Conservation (phyloP, 306 rosid species). For the Ziziphus jujuba region DNA sequence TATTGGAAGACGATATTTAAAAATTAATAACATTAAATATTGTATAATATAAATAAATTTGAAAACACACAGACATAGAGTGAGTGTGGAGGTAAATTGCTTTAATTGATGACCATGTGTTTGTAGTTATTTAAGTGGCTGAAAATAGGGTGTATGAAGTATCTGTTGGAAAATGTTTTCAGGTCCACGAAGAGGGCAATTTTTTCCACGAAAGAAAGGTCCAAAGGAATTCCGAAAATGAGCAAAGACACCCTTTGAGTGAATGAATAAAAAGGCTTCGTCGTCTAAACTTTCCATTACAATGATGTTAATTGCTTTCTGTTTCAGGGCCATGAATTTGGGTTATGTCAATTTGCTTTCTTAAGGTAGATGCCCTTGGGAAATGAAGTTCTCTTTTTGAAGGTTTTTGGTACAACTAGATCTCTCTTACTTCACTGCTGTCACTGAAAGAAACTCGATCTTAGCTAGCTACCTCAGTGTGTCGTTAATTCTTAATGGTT, state of each 20-base stretch:
- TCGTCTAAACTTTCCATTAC: slow-evolving; percentile 7
- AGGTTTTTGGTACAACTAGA: slow-evolving; percentile 17
- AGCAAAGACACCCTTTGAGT: slow-evolving; percentile 48
- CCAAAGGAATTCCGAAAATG: slow-evolving; percentile 38
- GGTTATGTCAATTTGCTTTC: slow-evolving; percentile 30
- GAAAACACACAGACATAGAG: neutral
- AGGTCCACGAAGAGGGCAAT: slow-evolving; percentile 53
- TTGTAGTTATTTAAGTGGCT: slow-evolving; percentile 20
- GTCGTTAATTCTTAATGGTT: too few species aligned
- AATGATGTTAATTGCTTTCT: slow-evolving; percentile 25
- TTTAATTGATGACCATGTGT: slow-evolving; percentile 7
- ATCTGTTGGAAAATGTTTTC: slow-evolving; percentile 29
- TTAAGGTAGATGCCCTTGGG: slow-evolving; percentile 47
- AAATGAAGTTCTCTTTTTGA: slow-evolving; percentile 34
- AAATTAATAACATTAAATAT: too few species aligned
- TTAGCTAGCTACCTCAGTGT: too few species aligned
- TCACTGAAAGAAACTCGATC: slow-evolving; percentile 17
- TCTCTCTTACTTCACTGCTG: too few species aligned
- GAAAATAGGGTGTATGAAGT: slow-evolving; percentile 26
- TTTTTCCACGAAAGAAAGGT: slow-evolving; percentile 49
- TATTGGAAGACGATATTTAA: too few species aligned
- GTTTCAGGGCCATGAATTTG: slow-evolving; percentile 26
- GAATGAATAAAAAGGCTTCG: slow-evolving; percentile 26
- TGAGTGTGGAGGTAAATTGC: neutral
- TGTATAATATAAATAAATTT: too few species aligned